Base-by-base conservation (phyloP, 2,329 filamentous ascomycete species). In the Mariannaea elegans region DNA sequence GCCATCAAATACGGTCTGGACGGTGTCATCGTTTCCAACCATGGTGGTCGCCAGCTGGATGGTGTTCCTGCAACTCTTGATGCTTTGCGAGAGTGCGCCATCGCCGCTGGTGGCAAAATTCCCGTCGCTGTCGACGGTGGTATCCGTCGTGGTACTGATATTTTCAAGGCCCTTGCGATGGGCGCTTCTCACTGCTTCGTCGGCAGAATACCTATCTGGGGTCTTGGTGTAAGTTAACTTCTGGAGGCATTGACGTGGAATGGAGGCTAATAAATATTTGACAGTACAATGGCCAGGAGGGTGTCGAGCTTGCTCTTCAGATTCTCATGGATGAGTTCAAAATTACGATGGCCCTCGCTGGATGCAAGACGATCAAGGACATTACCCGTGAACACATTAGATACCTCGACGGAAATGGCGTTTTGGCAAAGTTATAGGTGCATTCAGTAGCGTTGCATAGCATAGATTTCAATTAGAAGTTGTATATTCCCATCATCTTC, bases 51-150 rank as follows among this genome's bases (percentile, higher is more conserved):
- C 19, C 73, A 76, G 46, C 65, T 77, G 2, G 72, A 76, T 27
- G 84, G 70, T 68, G 77, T 81, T 0, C 81, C 84, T 4, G 77
- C 87, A 0, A 82, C 84, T 0, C 77, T 90, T 19, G 73, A 89
- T 45, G 82, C 86, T 0, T 72, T 90, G 2, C 73, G 90, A 1
- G 87, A 90, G 73, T 90, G 66, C 84, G 86, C 57, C 80, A 81
- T 67, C 82, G 82, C 65, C 83, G 84, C 47, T 85, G 87, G 1
- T 76, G 81, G 83, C 27, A 76, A 76, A 55, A 79, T 90, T 72
- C 85, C 90, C 68, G 82, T 91, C 1, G 86, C 82, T 47, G 77
- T 72, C 1, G 71, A 76, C 16, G 72, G 72, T 9, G 73, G 73
- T 2, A 67, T 76, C 9, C 62, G 72, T 13, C 66, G 68, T 13